Percentiles rank a stretch among this genome's conserved stretches.
These are phyloP conservation scores for Metschnikowia colocasiae DNA, from an alignment of 805 yeast genomes.

Conservation along the genomic window DNA sequence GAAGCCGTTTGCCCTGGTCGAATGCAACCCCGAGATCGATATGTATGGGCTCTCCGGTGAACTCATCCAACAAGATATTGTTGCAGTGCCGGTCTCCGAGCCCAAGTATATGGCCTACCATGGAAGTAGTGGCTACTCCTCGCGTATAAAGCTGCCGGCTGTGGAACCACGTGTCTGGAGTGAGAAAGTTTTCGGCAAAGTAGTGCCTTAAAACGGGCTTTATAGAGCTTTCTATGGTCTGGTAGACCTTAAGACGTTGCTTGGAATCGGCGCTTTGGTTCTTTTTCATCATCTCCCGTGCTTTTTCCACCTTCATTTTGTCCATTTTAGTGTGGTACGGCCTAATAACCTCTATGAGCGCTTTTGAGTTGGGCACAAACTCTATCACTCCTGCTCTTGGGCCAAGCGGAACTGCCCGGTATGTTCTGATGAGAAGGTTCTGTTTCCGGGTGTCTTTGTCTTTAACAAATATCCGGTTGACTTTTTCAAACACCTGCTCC, in stretches of 20 bases:
- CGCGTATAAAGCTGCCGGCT: constrained; percentile 62
- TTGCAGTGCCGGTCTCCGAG: constrained; percentile 94
- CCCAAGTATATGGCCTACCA: constrained; percentile 85
- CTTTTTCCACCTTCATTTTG: constrained; percentile 47
- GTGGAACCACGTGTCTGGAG: constrained; percentile 71
- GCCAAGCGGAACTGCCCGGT: constrained; percentile 86
- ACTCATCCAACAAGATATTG: constrained; percentile 75
- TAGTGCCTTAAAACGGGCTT: constrained; percentile 68
- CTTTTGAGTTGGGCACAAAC: constrained; percentile 73
- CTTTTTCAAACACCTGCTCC: constrained; percentile 94
- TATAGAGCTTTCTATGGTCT: constrained; percentile 46
- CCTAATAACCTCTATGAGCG: constrained; percentile 64
- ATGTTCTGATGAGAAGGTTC: constrained; percentile 68
- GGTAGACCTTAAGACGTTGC: constrained; percentile 45
- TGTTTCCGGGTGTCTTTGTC: constrained; percentile 57
- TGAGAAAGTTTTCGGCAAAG: constrained; percentile 62
- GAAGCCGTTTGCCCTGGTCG: constrained; percentile 82
- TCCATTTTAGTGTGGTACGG: constrained; percentile 58
- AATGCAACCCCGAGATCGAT: constrained; percentile 96
- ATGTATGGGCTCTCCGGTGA: constrained; percentile 90
- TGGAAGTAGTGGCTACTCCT: constrained; percentile 81
- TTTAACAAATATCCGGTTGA: constrained; percentile 57
- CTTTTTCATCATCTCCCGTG: constrained; percentile 61
- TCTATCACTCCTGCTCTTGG: constrained; percentile 86
- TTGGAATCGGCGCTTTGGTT: constrained; percentile 45